A percentile compares a stretch with the other conserved stretches of the same genome.
Evolutionary conservation across 2,329 filamentous ascomycete species (phyloP).

Genomic region (Colletotrichum sansevieriae): DNA sequence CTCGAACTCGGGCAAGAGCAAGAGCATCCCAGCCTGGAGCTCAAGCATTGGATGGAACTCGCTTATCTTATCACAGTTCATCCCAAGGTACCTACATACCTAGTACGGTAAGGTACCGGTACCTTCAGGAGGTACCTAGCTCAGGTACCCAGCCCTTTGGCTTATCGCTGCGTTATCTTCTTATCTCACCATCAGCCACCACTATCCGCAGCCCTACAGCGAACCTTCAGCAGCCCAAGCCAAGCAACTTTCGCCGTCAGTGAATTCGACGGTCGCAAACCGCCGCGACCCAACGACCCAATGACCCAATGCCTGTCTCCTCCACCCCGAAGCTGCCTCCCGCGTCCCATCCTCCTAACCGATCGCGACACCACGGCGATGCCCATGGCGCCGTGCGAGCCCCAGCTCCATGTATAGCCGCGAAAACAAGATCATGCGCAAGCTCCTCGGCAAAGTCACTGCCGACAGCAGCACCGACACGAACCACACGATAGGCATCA

Average conservation of each 20-base stretch:
- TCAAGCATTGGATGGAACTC: too few relatives aligned
- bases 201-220: neutral
- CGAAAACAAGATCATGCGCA: slow-evolving; percentile 70
- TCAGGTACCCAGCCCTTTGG: too few relatives aligned
- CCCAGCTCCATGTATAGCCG: slow-evolving; percentile 62
- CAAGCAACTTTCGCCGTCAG: slow-evolving; percentile 9
- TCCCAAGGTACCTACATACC: too few relatives aligned
- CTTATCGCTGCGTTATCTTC: too few relatives aligned
- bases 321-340: neutral
- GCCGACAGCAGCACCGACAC: slow-evolving; percentile 61
- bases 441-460: slow-evolving; percentile 68
- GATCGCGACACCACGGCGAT: slow-evolving; percentile 29
- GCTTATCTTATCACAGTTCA: too few relatives aligned
- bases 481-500: slow-evolving; percentile 57
- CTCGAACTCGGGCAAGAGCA: too few relatives aligned
- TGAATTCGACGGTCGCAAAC: slow-evolving; percentile 1
- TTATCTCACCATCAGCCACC: neutral
- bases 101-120: too few relatives aligned
- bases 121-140: too few relatives aligned
- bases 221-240: neutral
- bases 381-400: slow-evolving; percentile 51
- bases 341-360: neutral
- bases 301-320: neutral
- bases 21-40: too few relatives aligned
- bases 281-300: neutral